A percentile compares a stretch with the other conserved stretches of the same genome.
These are phyloP conservation scores for Naganishia vaughanmartiniae DNA, from an alignment of 768 basidiomycete genomes.

Conservation along the genomic window DNA sequence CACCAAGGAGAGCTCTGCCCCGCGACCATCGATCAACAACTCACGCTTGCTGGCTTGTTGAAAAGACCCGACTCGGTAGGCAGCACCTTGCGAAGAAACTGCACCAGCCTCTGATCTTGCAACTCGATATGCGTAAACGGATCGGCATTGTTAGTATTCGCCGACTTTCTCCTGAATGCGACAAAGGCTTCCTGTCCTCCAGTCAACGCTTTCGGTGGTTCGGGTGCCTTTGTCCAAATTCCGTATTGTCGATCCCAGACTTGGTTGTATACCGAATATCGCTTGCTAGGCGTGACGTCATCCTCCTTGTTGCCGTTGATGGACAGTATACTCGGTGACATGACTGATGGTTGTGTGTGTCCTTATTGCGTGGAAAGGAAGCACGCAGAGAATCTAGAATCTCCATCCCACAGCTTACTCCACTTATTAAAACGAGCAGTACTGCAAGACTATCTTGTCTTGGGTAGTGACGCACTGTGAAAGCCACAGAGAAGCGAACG, in stretches of 20 bases:
- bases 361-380: neutral
- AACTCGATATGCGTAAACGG: conserved; percentile 4
- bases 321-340: neutral
- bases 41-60: conserved; percentile 1
- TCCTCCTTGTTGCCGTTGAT: neutral
- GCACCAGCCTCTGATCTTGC: conserved; percentile 5
- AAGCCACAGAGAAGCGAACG: neutral
- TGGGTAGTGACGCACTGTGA: no score
- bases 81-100: conserved; percentile 13
- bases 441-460: no score
- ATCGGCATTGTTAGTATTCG: conserved; percentile 7
- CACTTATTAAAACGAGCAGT: no score
- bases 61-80: conserved; percentile 1
- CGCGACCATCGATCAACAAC: no score
- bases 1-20: no score
- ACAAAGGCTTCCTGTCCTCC: neutral
- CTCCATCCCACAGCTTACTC: no score
- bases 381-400: no score
- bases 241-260: conserved; percentile 9
- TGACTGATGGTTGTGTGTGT: neutral
- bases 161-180: neutral
- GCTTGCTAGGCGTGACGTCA: neutral
- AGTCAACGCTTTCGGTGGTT: neutral
- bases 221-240: conserved; percentile 4
- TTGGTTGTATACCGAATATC: conserved; percentile 7